Evolutionary conservation across 192 early-diverging fungal genomes (phyloP), one percentile per base, ranked within the genome.

Genomic region (Paraglomus brasilianum): DNA sequence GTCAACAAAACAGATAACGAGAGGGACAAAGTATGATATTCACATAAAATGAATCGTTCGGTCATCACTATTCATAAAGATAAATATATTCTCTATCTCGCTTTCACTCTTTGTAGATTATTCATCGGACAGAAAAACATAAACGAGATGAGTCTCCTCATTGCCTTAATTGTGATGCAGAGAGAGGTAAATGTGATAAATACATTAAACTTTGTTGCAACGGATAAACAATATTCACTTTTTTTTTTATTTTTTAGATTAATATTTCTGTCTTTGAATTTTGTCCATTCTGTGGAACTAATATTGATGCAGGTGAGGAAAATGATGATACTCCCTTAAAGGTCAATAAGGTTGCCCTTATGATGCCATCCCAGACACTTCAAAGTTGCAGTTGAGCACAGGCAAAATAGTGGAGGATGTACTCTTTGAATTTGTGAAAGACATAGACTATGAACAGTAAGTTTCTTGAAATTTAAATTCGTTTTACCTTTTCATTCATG

Each of bases 371-470:
- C 64, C 64, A 48, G 5, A 66, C 13, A 1, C 14, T 19, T 40
- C 64, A 17, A 66, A 66, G 49, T 66, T 66, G 38, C n/a, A 39
- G 2, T 67, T 67, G 49, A 67, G 64, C 39, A 51, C 64, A 19
- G 49, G 64, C 6, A 66, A 42, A 42, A 42, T 66, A 41, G 50
- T 66, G 5, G 65, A 66, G 38, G 65, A 67, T 7, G 5, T 67
- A 42, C 65, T 67, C 13, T 67, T 67, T 53, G 19, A 67, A 38
- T 67, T 52, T 39, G 15, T 8, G 0, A 67, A 67, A 53, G 17
- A 67, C 8, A 52, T 39, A 24, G 51, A 67, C 0, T 67, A 67
- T 42, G 65, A 67, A 39, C 65, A 67, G 65, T 67, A 53, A 67
- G 65, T 52, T 41, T 66, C 36, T 53, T 17, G 19, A 53, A 67